phyloP scores from a whole-genome alignment of 305 asterid species.

The Fraxinus dipetala region DNA sequence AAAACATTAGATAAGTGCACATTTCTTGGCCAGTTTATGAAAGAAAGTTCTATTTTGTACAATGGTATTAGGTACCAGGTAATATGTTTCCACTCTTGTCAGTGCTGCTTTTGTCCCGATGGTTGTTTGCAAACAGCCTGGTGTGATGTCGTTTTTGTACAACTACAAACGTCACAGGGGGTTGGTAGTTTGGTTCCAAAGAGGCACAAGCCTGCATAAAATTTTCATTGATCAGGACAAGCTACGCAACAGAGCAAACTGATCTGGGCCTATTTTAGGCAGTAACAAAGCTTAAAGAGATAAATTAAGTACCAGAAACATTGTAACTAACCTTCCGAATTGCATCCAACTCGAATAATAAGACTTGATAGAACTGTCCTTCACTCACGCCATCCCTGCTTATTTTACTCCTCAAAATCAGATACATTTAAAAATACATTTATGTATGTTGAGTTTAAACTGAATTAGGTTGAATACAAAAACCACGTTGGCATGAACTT shows the following conservation, averaged over 20 bases:
- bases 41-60: neutral
- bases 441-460: neutral
- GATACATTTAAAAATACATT: neutral
- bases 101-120: conserved; percentile 77
- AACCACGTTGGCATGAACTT: neutral
- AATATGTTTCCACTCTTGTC: conserved; percentile 91
- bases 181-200: conserved; percentile 93
- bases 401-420: conserved; percentile 16
- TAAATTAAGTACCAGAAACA: neutral
- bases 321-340: conserved; percentile 65
- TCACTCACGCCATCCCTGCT: conserved; percentile 98
- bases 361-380: conserved; percentile 98
- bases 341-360: conserved; percentile 92
- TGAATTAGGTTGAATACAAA: neutral
- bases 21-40: neutral
- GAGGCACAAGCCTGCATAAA: conserved; percentile 83
- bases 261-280: neutral
- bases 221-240: conserved; percentile 17
- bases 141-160: conserved; percentile 98
- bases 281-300: neutral
- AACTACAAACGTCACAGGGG: conserved; percentile 88
- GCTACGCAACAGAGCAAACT: neutral
- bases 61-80: conserved; percentile 56
- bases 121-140: conserved; percentile 85
- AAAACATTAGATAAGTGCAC: neutral